Evolutionary conservation across 2,329 filamentous ascomycete genomes (phyloP), one percentile per base, ranked within the genome.

Genomic region (Myriangium duriaei): DNA sequence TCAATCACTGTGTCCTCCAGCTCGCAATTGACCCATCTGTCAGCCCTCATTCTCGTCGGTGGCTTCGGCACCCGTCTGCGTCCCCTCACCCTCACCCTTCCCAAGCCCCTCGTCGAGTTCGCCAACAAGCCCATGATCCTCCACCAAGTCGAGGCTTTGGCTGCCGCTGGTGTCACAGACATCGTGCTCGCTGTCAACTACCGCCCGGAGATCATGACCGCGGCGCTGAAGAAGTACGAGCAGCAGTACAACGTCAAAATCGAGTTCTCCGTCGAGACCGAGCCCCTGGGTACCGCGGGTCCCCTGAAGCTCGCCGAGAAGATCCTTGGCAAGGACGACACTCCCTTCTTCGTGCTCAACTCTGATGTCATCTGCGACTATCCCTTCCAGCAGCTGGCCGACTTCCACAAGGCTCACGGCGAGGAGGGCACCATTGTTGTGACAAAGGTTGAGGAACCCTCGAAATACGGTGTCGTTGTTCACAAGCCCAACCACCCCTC

Each of bases 161-260:
- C 91, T 51, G 81, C 79, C 43, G 88, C 86, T 42, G 88, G 88
- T 60, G 91, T 96, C 48, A 96, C 85, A 45, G 87, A 96, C 67
- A 93, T 98, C 55, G 88, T 98, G 40, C 76, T 98, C 42, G 88
- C 91, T 45, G 91, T 98, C 63, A 98, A 98, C 74, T 98, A 98
- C 72, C 78, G 88, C 50, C 88, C 88, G 30, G 91, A 98, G 72
- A 76, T 96, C 51, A 96, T 98, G 91, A 87, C 93, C 55, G 80
- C 82, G 54, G 81, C 86, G 47, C 69, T 98, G 51, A 81, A 86
- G 62, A 86, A 93, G 84, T 95, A 95, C 59, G 86, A 93, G 65
- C 71, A 85, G 57, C 71, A 82, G 63, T 95, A 91, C 65, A 84
- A 85, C 59, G 81, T 98, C 65, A 87, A 82, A 57, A 96, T 96